Conservation (phyloP, 371 early-diverging fungal genomes). For the Mortierella polycephala region DNA sequence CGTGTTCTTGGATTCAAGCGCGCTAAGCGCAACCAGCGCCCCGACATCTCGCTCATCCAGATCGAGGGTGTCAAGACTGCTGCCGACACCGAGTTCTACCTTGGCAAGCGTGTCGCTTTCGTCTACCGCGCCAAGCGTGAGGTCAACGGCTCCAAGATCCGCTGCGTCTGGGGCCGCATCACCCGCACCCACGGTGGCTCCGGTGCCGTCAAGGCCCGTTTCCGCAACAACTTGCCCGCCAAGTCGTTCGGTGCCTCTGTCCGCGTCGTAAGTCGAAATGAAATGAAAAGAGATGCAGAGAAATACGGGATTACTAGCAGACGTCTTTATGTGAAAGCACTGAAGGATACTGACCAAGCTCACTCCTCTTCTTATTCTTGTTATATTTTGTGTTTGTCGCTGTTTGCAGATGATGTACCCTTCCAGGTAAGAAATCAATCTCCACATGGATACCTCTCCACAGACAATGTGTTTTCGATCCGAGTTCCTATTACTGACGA, state of each 20-base stretch:
- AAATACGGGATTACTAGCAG: too few species aligned
- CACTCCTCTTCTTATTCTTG: background rate
- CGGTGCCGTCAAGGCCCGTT: conserved; percentile 97
- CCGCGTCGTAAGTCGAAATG: conserved; percentile 80
- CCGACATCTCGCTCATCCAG: conserved; percentile 91
- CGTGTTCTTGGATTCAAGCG: conserved; percentile 95
- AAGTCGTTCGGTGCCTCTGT: conserved; percentile 91
- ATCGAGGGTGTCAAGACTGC: conserved; percentile 92
- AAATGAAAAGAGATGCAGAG: too few species aligned
- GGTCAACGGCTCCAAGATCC: conserved; percentile 91
- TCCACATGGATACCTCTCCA: background rate
- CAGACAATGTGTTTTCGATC: background rate
- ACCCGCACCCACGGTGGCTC: conserved; percentile 95
- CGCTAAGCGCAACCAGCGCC: conserved; percentile 90
- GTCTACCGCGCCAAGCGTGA: conserved; percentile 91
- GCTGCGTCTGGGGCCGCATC: conserved; percentile 97
- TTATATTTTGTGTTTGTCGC: background rate
- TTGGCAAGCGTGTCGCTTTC: conserved; percentile 81
- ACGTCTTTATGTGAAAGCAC: too few species aligned
- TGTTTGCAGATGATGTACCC: conserved; percentile 39
- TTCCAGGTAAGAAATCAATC: conserved; percentile 29
- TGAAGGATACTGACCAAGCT: background rate
- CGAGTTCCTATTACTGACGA: too few species aligned
- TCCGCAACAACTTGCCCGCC: conserved; percentile 96
- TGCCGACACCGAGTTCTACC: conserved; percentile 85